Conservation (phyloP, 495 filamentous ascomycete species). For the Aspergillus nidulans region DNA sequence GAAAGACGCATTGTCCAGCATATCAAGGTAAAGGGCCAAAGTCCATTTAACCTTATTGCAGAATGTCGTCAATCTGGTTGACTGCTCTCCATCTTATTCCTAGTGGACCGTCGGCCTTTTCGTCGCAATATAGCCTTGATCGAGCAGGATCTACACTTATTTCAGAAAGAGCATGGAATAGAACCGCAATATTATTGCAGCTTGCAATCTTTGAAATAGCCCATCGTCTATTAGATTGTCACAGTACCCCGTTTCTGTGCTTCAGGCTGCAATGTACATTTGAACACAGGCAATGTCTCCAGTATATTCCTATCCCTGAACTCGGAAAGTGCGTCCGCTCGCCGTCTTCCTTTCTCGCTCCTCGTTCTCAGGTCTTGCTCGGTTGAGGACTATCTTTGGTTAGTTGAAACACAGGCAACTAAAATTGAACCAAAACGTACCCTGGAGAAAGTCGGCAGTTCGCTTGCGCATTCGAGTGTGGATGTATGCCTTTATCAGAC, state of each 20-base stretch:
- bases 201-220: slow-evolving; percentile 7
- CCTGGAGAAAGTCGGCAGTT: slow-evolving; percentile 97
- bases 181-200: neutral
- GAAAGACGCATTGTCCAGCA: neutral
- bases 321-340: slow-evolving; percentile 89
- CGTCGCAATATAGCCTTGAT: no score
- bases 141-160: no score
- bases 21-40: no score
- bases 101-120: no score
- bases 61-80: no score
- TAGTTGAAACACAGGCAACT: slow-evolving; percentile 17
- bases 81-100: no score
- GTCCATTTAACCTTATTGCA: no score
- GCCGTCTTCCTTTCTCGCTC: slow-evolving; percentile 98
- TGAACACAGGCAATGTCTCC: slow-evolving; percentile 13
- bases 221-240: neutral
- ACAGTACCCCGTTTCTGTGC: slow-evolving; percentile 8
- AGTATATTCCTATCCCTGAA: slow-evolving; percentile 46
- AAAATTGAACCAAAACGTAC: slow-evolving; percentile 38
- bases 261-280: slow-evolving; percentile 9
- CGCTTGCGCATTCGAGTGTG: slow-evolving; percentile 95
- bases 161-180: no score
- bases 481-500: slow-evolving; percentile 71
- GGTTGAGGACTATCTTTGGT: slow-evolving; percentile 64
- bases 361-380: slow-evolving; percentile 89